These are phyloP conservation scores for Hyaloperonospora arabidopsidis DNA, from an alignment of 352 stramenopile genomes.

Conservation along the genomic window DNA sequence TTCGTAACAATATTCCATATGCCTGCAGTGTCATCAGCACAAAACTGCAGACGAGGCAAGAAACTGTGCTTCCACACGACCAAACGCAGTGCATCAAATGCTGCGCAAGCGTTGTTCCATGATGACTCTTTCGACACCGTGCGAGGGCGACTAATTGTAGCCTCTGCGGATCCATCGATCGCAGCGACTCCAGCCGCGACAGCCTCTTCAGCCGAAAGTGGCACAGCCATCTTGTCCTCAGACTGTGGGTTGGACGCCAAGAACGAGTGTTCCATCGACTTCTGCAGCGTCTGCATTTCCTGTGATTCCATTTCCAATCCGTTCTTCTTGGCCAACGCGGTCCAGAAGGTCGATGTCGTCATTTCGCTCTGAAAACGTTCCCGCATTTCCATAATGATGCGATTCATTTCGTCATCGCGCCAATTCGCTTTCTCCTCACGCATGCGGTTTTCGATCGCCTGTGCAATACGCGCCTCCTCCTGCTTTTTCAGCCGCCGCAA, in stretches of 20 bases:
- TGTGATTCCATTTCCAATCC: conserved; percentile 33
- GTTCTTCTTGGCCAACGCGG: conserved; percentile 60
- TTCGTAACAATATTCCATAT: conserved; percentile 66
- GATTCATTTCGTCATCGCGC: conserved; percentile 86
- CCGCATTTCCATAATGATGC: conserved; percentile 85
- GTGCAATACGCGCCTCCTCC: conserved; percentile 76
- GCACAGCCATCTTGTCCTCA: conserved; percentile 48
- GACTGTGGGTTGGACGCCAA: conserved; percentile 58
- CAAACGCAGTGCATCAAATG: conserved; percentile 67
- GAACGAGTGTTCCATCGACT: conserved; percentile 42
- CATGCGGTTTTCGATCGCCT: conserved; percentile 80
- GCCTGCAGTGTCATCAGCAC: conserved; percentile 29
- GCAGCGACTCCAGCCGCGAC: conserved; percentile 18
- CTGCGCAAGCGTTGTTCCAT: conserved; percentile 76
- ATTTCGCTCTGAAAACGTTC: conserved; percentile 81
- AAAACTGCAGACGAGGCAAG: conserved; percentile 57
- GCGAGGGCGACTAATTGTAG: conserved; percentile 25
- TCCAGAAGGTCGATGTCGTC: conserved; percentile 54
- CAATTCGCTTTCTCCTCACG: conserved; percentile 77
- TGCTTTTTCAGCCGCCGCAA: conserved; percentile 81
- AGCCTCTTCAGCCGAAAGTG: conserved; percentile 13
- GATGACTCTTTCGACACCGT: conserved; percentile 68
- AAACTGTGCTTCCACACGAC: conserved; percentile 87
- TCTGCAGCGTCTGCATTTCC: conserved; percentile 39
- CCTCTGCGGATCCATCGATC: conserved; percentile 15